These are phyloP conservation scores for Creolimax fragrantissima DNA, from an alignment of 78 protist genomes.

Conservation along the genomic window DNA sequence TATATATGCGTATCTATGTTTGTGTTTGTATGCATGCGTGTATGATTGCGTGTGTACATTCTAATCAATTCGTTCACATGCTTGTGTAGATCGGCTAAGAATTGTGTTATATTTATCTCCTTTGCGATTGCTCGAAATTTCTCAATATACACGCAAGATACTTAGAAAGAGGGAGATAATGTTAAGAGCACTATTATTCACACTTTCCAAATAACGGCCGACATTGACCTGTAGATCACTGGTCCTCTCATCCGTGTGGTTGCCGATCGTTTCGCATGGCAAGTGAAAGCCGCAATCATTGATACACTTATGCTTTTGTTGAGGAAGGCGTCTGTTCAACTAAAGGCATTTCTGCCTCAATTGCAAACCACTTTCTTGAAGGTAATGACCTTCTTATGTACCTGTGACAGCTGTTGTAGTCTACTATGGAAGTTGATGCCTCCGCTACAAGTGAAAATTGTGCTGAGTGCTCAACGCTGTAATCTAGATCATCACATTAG, in stretches of 20 bases:
- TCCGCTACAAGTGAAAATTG: neutral
- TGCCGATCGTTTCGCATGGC: constrained; percentile 68
- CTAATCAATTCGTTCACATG: neutral
- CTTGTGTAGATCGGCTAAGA: neutral
- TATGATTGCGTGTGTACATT: neutral
- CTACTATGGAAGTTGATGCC: neutral
- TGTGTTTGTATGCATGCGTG: neutral
- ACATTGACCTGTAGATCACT: constrained; percentile 39
- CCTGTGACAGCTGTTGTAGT: neutral
- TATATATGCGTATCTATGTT: neutral
- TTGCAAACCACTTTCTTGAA: constrained; percentile 78
- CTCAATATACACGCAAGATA: no score
- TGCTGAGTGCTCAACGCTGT: no score
- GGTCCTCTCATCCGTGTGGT: constrained; percentile 85
- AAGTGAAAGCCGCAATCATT: constrained; percentile 36
- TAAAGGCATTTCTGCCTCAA: constrained; percentile 84
- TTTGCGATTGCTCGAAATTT: no score
- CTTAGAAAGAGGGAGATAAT: no score
- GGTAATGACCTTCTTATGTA: constrained; percentile 35
- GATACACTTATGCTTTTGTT: constrained; percentile 54
- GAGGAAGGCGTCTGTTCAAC: constrained; percentile 27
- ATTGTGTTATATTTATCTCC: no score
- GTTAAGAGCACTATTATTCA: no score
- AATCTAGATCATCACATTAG: no score
- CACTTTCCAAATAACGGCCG: no score